A percentile compares a stretch with the other conserved stretches of the same genome.
Conservation (phyloP, 2,329 filamentous ascomycete genomes). For the Nigrospora oryzae region DNA sequence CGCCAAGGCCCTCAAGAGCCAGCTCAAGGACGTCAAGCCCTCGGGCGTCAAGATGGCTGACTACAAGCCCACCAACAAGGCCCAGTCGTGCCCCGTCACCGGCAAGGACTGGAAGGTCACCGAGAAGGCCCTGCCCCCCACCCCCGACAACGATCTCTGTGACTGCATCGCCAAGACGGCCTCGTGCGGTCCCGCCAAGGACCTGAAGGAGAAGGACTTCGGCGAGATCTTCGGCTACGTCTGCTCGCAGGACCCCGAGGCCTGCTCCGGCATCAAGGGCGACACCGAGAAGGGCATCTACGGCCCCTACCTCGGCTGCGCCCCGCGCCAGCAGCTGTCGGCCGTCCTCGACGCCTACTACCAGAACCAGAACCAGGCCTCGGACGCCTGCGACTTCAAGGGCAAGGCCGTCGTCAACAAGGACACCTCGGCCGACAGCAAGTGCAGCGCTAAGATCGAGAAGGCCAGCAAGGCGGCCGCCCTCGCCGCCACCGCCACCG, state of each 20-base stretch:
- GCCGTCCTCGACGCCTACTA: conserved; percentile 55
- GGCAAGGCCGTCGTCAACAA: conserved; percentile 35
- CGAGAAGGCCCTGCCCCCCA: conserved; percentile 55
- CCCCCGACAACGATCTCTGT: conserved; percentile 61
- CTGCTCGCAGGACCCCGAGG: conserved; percentile 32
- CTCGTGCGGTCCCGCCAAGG: conserved; percentile 49
- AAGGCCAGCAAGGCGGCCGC: conserved; percentile 33
- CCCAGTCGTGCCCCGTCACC: conserved; percentile 53
- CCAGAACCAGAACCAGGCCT: conserved; percentile 33
- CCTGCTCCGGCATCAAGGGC: conserved; percentile 47
- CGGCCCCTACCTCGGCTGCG: conserved; percentile 59
- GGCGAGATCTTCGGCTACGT: conserved; percentile 32
- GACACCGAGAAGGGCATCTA: conserved; percentile 48
- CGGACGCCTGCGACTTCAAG: conserved; percentile 48
- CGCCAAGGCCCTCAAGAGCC: conserved; percentile 53
- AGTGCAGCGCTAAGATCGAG: conserved; percentile 40
- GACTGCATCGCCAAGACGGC: conserved; percentile 62
- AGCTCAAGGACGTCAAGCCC: conserved; percentile 53
- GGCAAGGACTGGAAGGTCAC: conserved; percentile 51
- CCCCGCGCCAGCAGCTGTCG: conserved; percentile 48
- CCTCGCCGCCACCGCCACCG: conserved; percentile 21
- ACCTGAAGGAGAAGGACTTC: conserved; percentile 43
- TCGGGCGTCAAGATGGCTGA: conserved; percentile 46
- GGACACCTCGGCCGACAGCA: conserved; percentile 24
- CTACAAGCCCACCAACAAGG: conserved; percentile 59